Conservation (phyloP, 352 stramenopile genomes). For the Thalassiosira delicatula region DNA sequence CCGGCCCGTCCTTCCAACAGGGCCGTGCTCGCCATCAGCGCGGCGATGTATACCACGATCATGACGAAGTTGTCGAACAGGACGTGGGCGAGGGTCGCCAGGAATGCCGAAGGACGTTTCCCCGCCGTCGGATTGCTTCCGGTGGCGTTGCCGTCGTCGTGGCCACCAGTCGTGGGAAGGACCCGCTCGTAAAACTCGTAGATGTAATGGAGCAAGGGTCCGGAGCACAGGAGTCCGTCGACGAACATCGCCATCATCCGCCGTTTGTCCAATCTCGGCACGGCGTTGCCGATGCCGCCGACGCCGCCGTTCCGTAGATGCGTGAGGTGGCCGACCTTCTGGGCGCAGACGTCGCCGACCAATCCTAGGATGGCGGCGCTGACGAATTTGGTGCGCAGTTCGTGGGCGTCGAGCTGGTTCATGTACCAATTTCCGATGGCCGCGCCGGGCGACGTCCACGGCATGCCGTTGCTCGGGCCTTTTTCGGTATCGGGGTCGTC, state of each 20-base stretch:
- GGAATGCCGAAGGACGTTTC: conserved; percentile 18
- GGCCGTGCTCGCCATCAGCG: conserved; percentile 49
- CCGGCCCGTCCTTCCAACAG: conserved; percentile 45
- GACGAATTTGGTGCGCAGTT: conserved; percentile 63
- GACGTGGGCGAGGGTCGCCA: conserved; percentile 43
- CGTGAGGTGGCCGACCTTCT: conserved; percentile 42
- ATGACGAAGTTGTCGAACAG: conserved; percentile 64
- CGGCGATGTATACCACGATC: conserved; percentile 46
- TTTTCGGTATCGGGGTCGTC: background rate
- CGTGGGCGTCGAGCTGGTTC: conserved; percentile 50
- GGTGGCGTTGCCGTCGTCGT: background rate
- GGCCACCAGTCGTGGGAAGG: conserved; percentile 37
- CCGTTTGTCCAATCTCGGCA: conserved; percentile 43
- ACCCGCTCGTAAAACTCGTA: conserved; percentile 61
- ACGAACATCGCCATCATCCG: conserved; percentile 55
- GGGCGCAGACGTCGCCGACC: conserved; percentile 58
- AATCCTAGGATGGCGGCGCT: conserved; percentile 42
- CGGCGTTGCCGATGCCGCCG: background rate
- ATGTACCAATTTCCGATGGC: conserved; percentile 53
- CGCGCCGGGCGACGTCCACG: background rate
- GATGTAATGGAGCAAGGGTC: conserved; percentile 55
- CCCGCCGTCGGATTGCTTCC: conserved; percentile 9
- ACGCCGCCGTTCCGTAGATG: no score
- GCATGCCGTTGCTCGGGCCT: background rate
- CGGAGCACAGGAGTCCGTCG: conserved; percentile 49